Percentiles rank a stretch among this genome's conserved stretches.
Evolutionary conservation across 352 stramenopile species (phyloP).

Genomic region (Phytophthora sp.): DNA sequence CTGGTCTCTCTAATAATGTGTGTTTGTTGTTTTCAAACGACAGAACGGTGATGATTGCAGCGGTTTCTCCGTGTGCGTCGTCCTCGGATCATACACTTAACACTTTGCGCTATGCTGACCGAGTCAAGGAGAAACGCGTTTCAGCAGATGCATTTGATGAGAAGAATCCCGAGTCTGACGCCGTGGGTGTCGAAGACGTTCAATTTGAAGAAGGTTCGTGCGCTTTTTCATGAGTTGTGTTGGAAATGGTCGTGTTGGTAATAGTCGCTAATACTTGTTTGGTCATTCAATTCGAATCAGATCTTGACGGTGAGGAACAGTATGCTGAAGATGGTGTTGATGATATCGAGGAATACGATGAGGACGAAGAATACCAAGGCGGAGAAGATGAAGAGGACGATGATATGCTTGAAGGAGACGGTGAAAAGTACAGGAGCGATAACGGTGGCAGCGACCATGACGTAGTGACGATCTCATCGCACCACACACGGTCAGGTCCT

Average conservation of each 20-base stretch:
- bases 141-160: slow-evolving; percentile 75
- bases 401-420: slow-evolving; percentile 23
- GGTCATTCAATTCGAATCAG: neutral
- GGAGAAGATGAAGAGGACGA: slow-evolving; percentile 29
- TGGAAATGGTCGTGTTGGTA: too few relatives aligned
- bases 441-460: slow-evolving; percentile 9
- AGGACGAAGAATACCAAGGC: slow-evolving; percentile 29
- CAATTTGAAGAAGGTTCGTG: slow-evolving; percentile 59
- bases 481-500: neutral
- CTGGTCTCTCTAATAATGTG: too few relatives aligned
- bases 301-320: slow-evolving; percentile 21
- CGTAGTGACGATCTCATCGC: slow-evolving; percentile 35
- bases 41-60: slow-evolving; percentile 97
- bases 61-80: slow-evolving; percentile 93
- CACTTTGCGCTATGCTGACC: slow-evolving; percentile 97
- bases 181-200: slow-evolving; percentile 63
- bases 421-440: slow-evolving; percentile 18
- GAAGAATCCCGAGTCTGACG: slow-evolving; percentile 22
- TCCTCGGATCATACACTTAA: slow-evolving; percentile 97
- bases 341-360: slow-evolving; percentile 30
- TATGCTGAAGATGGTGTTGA: slow-evolving; percentile 44
- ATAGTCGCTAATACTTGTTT: too few relatives aligned
- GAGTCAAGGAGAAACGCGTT: slow-evolving; percentile 96
- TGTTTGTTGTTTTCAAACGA: neutral
- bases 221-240: neutral